A percentile compares a stretch with the other conserved stretches of the same genome.
Conservation (phyloP, 345 rosid genomes). For the Nephelium lappaceum region DNA sequence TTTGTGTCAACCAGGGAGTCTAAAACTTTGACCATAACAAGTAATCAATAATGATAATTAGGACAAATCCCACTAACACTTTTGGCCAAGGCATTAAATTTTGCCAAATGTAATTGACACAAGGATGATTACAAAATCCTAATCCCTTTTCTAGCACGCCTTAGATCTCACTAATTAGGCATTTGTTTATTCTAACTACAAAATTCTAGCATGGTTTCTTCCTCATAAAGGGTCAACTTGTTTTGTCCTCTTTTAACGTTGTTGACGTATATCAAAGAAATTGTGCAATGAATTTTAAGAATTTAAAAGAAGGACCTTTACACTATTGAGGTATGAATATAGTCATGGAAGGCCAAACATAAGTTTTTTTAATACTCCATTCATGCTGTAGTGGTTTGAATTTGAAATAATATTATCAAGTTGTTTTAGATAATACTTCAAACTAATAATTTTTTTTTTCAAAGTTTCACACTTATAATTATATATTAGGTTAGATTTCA, state of each 20-base stretch:
- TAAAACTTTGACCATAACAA: not conserved
- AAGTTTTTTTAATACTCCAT: too few relatives aligned
- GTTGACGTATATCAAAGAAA: not conserved
- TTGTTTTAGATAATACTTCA: too few relatives aligned
- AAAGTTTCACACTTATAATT: too few relatives aligned
- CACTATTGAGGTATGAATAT: not conserved
- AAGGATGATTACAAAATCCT: not conserved
- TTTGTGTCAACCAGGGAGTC: not conserved
- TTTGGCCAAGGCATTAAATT: not conserved
- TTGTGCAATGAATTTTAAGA: too few relatives aligned
- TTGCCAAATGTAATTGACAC: not conserved
- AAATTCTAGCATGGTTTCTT: not conserved
- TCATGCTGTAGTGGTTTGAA: too few relatives aligned
- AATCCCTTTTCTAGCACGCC: slow-evolving; percentile 16
- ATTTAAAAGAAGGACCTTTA: not conserved
- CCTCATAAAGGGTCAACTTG: not conserved
- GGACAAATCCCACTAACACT: slow-evolving; percentile 17
- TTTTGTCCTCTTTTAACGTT: not conserved
- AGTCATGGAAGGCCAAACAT: too few relatives aligned
- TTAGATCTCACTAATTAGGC: not conserved
- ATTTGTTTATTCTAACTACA: not conserved
- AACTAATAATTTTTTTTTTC: too few relatives aligned
- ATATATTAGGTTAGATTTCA: too few relatives aligned
- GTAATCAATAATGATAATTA: not conserved
- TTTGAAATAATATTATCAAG: too few relatives aligned